Evolutionary conservation across 306 rosid genomes (phyloP), one percentile per base, ranked within the genome.

Genomic region (Fragaria nilgerrensis): DNA sequence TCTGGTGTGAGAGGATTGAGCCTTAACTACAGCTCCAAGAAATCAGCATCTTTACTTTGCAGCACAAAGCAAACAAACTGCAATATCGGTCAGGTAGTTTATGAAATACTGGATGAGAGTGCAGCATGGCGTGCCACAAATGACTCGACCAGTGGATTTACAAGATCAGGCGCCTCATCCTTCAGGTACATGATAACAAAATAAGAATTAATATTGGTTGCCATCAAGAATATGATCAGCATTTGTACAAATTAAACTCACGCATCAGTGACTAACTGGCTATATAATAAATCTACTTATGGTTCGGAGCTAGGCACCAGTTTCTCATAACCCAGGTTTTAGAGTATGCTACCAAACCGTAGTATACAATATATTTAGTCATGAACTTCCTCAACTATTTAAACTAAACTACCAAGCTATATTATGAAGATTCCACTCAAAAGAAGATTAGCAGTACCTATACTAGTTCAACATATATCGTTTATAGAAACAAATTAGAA

Each of bases 91-190:
- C 84, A 90, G 73, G 65, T 74, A 58, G 64, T 61, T 7, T 81
- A 37, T 5, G 82, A 70, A 73, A 73, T 41, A 43, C 65, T 66
- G 59, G 90, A 44, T 59, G 89, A 80, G 64, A 89, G 82, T 56
- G 84, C 70, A 79, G 92, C 86, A 83, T 94, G 97, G 70, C 94
- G 91, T n/a, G 91, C 92, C 81, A 92, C 97, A 75, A 94, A 94
- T 64, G 98, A 89, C 85, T 90, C 90, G 3, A 94, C 91, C 36
- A 92, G 91, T 47, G 95, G 96, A 77, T 94, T 94, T 82, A 94
- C 98, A 59, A 94, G 92, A 81, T 87, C 84, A 50, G 97, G 97
- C 55, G 98, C 96, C 87, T 94, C 98, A 73, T 94, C 97, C 98
- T 94, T 85, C 86, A 82, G 70, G 53, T 80, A 81, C 49, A 68